A percentile compares a stretch with the other conserved stretches of the same genome.
Evolutionary conservation across 257 asterid species (phyloP).

Genomic region (Fraxinus anomala): DNA sequence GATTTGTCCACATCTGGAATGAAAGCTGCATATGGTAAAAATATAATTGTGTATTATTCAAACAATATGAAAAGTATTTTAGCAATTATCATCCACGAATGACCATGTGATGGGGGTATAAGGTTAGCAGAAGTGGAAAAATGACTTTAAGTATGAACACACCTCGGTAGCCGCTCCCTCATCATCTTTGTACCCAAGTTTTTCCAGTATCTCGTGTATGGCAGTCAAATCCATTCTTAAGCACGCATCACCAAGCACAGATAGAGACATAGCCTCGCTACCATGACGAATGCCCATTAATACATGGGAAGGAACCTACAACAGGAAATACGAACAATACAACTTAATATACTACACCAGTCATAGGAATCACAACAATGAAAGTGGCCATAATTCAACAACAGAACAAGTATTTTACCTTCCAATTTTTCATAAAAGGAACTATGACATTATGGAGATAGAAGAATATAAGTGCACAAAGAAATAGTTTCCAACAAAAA

Average conservation of each 20-base stretch:
- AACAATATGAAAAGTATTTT: not conserved
- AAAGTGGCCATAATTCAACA: not conserved
- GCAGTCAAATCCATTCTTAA: slow-evolving; percentile 70
- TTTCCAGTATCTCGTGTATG: slow-evolving; percentile 66
- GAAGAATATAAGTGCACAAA: not conserved
- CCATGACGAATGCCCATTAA: slow-evolving; percentile 64
- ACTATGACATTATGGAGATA: not conserved
- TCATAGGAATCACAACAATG: not conserved
- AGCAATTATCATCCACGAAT: not conserved
- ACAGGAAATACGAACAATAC: not conserved
- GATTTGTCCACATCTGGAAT: slow-evolving; percentile 81
- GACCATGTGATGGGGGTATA: not conserved
- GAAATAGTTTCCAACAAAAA: not conserved
- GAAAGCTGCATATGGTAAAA: slow-evolving; percentile 49
- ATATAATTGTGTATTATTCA: not conserved
- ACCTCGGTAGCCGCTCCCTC: slow-evolving; percentile 82
- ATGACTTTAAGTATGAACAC: slow-evolving; percentile 31
- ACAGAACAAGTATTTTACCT: not conserved
- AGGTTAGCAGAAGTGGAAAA: not conserved
- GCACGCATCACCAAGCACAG: slow-evolving; percentile 73
- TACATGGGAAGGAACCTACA: slow-evolving; percentile 63
- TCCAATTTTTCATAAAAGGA: not conserved
- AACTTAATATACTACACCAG: not conserved
- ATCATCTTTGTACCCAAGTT: slow-evolving; percentile 70
- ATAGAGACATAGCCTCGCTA: slow-evolving; percentile 44